A percentile compares a stretch with the other conserved stretches of the same genome.
These are phyloP conservation scores for Comarum palustre DNA, from an alignment of 306 rosid genomes.

Conservation along the genomic window DNA sequence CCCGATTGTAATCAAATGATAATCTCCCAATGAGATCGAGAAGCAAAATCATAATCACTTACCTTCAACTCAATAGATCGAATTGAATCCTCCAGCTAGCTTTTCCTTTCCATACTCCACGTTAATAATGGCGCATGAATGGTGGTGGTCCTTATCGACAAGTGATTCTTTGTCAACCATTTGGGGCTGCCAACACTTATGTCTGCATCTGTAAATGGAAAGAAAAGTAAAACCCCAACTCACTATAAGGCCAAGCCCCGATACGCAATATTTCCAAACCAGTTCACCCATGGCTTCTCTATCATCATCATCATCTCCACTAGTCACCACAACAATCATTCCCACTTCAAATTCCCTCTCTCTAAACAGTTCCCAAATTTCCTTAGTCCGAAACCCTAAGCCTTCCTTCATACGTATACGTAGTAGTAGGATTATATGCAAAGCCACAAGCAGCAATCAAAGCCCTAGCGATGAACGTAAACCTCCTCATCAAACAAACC, in stretches of 20 bases:
- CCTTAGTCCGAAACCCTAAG: slow-evolving; percentile 10
- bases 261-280: neutral
- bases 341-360: neutral
- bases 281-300: slow-evolving; percentile 33
- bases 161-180: neutral
- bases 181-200: neutral
- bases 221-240: neutral
- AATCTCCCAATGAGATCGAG: too few relatives aligned
- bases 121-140: neutral
- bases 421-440: slow-evolving; percentile 25
- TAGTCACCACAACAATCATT: neutral
- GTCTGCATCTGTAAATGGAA: neutral
- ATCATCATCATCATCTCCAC: slow-evolving; percentile 15
- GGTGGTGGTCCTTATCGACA: neutral
- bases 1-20: too few relatives aligned
- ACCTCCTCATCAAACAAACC: slow-evolving; percentile 15
- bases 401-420: neutral
- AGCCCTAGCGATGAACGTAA: slow-evolving; percentile 13
- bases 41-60: too few relatives aligned
- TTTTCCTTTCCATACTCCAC: neutral
- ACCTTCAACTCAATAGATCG: too few relatives aligned
- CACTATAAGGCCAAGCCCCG: slow-evolving; percentile 18
- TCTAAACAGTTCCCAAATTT: slow-evolving; percentile 14
- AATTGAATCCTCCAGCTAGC: too few relatives aligned
- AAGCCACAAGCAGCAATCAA: slow-evolving; percentile 24